Evolutionary conservation across 305 asterid species (phyloP).

Genomic region (Fraxinus ornus): DNA sequence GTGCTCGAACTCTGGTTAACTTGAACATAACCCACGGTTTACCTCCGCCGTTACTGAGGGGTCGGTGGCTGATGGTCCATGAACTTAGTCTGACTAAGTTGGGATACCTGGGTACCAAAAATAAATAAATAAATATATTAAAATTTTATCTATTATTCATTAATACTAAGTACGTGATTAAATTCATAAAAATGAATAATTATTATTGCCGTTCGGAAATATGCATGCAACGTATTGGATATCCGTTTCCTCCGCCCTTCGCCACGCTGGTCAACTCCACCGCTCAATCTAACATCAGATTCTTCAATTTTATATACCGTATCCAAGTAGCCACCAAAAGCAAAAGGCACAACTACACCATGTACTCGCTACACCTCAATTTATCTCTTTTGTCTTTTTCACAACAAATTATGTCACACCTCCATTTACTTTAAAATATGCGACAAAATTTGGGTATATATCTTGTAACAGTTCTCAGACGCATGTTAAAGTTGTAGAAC

Average conservation of each 20-base stretch:
- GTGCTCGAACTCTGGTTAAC: too few species aligned
- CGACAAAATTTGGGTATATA: not conserved
- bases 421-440: not conserved
- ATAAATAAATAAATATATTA: not conserved
- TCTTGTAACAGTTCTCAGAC: not conserved
- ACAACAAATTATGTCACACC: not conserved
- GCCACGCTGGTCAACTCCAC: not conserved
- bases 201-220: not conserved
- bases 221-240: not conserved
- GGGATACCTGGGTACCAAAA: not conserved
- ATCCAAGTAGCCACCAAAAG: not conserved
- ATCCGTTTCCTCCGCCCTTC: not conserved
- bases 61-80: too few species aligned
- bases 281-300: not conserved
- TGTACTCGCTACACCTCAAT: not conserved
- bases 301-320: not conserved
- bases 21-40: too few species aligned
- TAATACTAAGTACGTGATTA: not conserved
- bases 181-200: not conserved
- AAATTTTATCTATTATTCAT: not conserved
- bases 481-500: not conserved
- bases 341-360: not conserved
- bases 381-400: not conserved
- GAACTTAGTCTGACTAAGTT: too few species aligned
- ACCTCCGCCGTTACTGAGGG: too few species aligned